phyloP scores from a whole-genome alignment of 2,329 filamentous ascomycete species.

The Neopestalotiopsis clavispora region DNA sequence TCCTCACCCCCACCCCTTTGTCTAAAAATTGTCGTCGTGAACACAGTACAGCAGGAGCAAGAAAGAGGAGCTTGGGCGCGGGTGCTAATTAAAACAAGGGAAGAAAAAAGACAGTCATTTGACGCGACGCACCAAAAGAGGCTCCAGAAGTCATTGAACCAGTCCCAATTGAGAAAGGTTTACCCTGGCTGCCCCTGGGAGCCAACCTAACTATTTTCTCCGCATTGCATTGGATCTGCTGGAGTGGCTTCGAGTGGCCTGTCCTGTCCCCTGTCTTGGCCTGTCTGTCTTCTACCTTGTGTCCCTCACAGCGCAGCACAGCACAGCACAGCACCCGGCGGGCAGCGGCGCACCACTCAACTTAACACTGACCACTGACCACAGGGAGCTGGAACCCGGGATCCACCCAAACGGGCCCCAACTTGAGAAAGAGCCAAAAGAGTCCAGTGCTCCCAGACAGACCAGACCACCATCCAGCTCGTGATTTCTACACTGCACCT shows the following conservation, averaged over 20 bases:
- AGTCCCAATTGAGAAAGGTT: not conserved
- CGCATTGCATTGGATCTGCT: slow-evolving; percentile 5
- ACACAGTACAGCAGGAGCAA: not conserved
- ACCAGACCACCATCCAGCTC: not conserved
- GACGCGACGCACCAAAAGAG: not conserved
- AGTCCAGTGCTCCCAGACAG: no score
- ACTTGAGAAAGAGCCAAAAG: not conserved
- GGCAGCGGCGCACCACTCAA: no score
- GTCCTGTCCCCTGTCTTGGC: no score
- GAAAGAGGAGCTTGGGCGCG: not conserved
- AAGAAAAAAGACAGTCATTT: slow-evolving; percentile 8
- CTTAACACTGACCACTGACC: no score
- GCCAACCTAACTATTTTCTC: slow-evolving; percentile 8
- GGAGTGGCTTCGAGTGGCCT: not conserved
- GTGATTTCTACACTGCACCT: slow-evolving; percentile 2
- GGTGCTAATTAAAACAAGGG: not conserved
- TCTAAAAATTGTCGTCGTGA: not conserved
- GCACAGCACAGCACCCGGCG: no score
- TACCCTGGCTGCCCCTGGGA: not conserved
- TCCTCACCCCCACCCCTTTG: not conserved
- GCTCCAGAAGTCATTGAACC: not conserved
- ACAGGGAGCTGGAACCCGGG: no score
- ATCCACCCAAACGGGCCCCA: no score
- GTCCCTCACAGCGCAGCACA: no score
- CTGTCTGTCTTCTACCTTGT: no score